Evolutionary conservation across 441 rosid genomes (phyloP).

Genomic region (Eutrema salsugineum): DNA sequence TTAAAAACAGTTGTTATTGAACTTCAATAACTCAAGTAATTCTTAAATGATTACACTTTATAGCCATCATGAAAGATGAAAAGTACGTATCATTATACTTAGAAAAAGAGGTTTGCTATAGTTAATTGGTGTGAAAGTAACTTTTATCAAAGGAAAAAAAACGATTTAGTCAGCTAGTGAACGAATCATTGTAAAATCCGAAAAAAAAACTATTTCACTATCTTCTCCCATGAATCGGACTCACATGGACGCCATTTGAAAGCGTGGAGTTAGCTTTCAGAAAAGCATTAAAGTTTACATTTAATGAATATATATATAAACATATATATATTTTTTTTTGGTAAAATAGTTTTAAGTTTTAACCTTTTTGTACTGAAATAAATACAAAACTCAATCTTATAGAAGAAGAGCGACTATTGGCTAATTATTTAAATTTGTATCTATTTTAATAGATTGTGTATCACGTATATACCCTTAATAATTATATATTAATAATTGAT

Average conservation of each 20-base stretch:
- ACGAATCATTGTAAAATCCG: conserved; percentile 15
- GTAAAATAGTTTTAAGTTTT: not conserved
- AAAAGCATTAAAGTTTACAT: conserved; percentile 27
- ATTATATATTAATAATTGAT: too few relatives aligned
- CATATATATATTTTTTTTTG: too few relatives aligned
- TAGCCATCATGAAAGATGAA: not conserved
- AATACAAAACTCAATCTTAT: conserved; percentile 23
- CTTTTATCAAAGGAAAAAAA: not conserved
- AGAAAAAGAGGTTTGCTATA: not conserved
- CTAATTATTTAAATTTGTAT: not conserved
- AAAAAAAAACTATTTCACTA: not conserved
- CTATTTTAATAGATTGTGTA: too few relatives aligned
- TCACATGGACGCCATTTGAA: conserved; percentile 35
- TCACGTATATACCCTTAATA: not conserved
- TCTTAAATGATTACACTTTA: not conserved
- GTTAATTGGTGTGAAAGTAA: not conserved
- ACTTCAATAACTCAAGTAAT: conserved; percentile 16
- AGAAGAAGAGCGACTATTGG: conserved; percentile 29
- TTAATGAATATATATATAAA: conserved; percentile 4
- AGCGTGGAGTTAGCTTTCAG: conserved; percentile 16
- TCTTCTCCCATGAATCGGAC: conserved; percentile 15
- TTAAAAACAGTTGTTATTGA: not conserved
- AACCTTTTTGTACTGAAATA: conserved; percentile 24
- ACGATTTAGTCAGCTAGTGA: not conserved
- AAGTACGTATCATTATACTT: not conserved